Evolutionary conservation across 352 stramenopile species (phyloP).

Genomic region (Phytopythium kandeliae): DNA sequence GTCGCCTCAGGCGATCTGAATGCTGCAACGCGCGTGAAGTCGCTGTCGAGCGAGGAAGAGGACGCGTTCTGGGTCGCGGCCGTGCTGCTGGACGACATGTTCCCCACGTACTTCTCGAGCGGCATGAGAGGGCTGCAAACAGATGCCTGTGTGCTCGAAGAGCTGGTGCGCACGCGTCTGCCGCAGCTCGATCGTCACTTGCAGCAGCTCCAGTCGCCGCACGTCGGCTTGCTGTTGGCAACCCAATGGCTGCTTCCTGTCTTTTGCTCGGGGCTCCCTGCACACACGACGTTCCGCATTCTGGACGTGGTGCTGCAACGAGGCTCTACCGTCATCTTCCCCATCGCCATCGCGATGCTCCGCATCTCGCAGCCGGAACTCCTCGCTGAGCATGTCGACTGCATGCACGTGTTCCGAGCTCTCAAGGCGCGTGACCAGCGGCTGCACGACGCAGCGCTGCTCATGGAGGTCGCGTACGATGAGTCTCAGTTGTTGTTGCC

Average conservation of each 20-base stretch:
- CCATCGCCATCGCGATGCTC: constrained; percentile 46
- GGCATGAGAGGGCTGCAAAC: constrained; percentile 59
- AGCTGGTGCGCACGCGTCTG: constrained; percentile 32
- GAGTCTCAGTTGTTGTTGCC: constrained; percentile 35
- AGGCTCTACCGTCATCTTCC: constrained; percentile 43
- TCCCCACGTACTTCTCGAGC: constrained; percentile 54
- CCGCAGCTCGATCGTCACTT: constrained; percentile 58
- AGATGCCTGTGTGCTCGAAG: constrained; percentile 50
- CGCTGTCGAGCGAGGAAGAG: constrained; percentile 27
- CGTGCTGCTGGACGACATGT: constrained; percentile 50
- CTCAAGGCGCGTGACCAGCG: constrained; percentile 54
- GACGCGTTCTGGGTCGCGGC: constrained; percentile 55
- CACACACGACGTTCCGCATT: constrained; percentile 53
- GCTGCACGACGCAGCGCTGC: constrained; percentile 49
- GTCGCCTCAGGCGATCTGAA: neutral
- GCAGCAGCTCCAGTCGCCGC: constrained; percentile 38
- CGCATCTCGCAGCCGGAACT: constrained; percentile 50
- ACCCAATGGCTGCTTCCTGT: constrained; percentile 65
- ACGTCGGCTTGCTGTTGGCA: constrained; percentile 53
- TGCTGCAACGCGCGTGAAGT: no score
- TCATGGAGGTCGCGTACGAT: constrained; percentile 50
- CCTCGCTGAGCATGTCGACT: constrained; percentile 48
- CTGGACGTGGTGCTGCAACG: constrained; percentile 59
- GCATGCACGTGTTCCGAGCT: constrained; percentile 59
- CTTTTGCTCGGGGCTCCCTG: constrained; percentile 61